Base-by-base conservation (phyloP, 805 yeast species). In the Sugiyamaella boreocaroliniensis region DNA sequence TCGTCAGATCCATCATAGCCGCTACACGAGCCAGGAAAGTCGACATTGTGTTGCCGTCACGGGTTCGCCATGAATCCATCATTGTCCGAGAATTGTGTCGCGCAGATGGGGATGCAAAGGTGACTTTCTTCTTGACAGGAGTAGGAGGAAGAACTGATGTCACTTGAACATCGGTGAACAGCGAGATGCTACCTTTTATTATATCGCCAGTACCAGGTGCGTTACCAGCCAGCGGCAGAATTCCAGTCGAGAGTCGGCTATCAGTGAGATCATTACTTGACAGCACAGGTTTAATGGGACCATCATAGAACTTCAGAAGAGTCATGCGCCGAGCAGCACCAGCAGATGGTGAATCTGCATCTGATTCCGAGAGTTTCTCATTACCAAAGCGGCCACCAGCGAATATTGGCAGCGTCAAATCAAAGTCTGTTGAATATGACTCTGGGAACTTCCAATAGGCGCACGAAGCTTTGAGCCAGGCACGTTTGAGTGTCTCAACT, bases 401-500 rank as follows among this genome's bases (percentile, higher is more conserved):
- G 22, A 60, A 61, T 9, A 63, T 59, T 0, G 63, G 64, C 34
- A 55, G 48, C 22, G 56, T 11, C 19, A 55, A 40, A 20, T 61
- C 64, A 53, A 58, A 56, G 2, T 48, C 46, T 45, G 56, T 62
- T 48, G 42, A 29, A 26, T 34, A n/a, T 15, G 41, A 54, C n/a
- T 18, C 37, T 50, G 43, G 53, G 41, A 61, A 54, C 43, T 61
- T 61, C 64, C 77, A 68, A 55, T 64, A 66, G 53, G 66, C 62
- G 50, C 64, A 59, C 40, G 73, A 64, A 19, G 69, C 59, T 19
- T 64, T 55, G 26, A 76, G 68, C 85, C 85, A 81, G 9, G 71
- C 66, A 57, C 72, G 72, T 57, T 80, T 78, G 53, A 81, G 61
- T 53, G 72, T 80, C 9, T 69, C 62, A 15, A 79, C 56, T 14